phyloP scores from a whole-genome alignment of 345 rosid species.

The Corchorus olitorius region DNA sequence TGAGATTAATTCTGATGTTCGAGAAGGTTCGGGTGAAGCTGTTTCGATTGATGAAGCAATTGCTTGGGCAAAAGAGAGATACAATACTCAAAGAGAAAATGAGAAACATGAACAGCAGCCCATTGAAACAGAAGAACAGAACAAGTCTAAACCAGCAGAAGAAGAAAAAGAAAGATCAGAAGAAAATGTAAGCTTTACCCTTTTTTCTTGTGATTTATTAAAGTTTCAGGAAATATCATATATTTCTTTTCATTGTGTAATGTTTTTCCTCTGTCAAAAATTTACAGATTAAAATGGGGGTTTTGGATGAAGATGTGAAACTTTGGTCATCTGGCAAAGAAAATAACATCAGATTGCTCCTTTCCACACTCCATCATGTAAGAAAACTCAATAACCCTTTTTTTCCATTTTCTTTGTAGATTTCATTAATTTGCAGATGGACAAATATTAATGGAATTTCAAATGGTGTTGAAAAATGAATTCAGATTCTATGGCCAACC shows the following conservation, averaged over 20 bases:
- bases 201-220: not conserved
- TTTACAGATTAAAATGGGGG: constrained; percentile 58
- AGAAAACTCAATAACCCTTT: constrained; percentile 13
- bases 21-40: constrained; percentile 49
- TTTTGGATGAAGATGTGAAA: constrained; percentile 60
- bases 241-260: not conserved
- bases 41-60: constrained; percentile 66
- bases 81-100: constrained; percentile 30
- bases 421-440: constrained; percentile 11
- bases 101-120: constrained; percentile 21
- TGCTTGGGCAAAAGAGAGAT: constrained; percentile 75
- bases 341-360: constrained; percentile 67
- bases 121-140: constrained; percentile 35
- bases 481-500: constrained; percentile 75
- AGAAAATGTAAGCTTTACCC: constrained; percentile 41
- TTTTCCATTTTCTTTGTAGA: not conserved
- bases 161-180: constrained; percentile 38
- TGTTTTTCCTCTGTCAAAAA: constrained; percentile 7
- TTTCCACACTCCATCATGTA: constrained; percentile 80
- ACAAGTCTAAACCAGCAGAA: constrained; percentile 43
- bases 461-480: not conserved
- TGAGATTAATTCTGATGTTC: constrained; percentile 67
- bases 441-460: not conserved
- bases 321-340: constrained; percentile 84
- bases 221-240: constrained; percentile 5